These are phyloP conservation scores for Syncephalastrum sp. DNA, from an alignment of 371 early-diverging fungal genomes.

Conservation along the genomic window DNA sequence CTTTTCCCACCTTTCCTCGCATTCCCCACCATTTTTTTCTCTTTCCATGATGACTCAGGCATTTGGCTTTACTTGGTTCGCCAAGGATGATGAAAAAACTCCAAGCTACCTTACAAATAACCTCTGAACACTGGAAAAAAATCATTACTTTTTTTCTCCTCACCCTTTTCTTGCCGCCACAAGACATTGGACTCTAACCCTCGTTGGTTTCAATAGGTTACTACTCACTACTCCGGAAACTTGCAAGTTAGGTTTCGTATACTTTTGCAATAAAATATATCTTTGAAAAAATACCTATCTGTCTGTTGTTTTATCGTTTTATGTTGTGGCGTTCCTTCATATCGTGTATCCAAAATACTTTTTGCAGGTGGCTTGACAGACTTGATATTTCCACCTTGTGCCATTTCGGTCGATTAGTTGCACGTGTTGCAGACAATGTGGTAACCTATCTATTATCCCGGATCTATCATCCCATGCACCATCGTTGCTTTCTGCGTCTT, in stretches of 20 bases:
- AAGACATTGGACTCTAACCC: neutral
- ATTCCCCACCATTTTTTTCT: conserved; percentile 3
- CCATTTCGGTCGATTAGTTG: no score
- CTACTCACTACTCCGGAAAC: neutral
- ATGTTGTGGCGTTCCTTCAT: no score
- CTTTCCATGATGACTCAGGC: conserved; percentile 43
- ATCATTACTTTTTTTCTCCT: conserved; percentile 1
- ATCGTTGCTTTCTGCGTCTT: no score
- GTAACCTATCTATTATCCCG: no score
- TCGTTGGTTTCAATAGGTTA: neutral
- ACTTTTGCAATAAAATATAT: neutral
- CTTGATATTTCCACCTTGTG: no score
- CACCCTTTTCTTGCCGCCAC: neutral
- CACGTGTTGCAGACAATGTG: no score
- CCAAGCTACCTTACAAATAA: conserved; percentile 41
- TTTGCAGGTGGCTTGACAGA: no score
- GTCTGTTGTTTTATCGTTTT: no score
- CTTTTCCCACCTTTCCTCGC: neutral
- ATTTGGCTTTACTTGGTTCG: conserved; percentile 50
- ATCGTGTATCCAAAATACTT: no score
- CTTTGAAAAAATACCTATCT: no score
- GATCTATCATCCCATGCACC: no score
- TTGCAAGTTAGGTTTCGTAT: neutral
- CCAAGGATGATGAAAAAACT: conserved; percentile 40
- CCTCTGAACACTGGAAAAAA: conserved; percentile 24